Base-by-base conservation (phyloP, 2,329 filamentous ascomycete genomes). In the Dactylellina leptospora region DNA sequence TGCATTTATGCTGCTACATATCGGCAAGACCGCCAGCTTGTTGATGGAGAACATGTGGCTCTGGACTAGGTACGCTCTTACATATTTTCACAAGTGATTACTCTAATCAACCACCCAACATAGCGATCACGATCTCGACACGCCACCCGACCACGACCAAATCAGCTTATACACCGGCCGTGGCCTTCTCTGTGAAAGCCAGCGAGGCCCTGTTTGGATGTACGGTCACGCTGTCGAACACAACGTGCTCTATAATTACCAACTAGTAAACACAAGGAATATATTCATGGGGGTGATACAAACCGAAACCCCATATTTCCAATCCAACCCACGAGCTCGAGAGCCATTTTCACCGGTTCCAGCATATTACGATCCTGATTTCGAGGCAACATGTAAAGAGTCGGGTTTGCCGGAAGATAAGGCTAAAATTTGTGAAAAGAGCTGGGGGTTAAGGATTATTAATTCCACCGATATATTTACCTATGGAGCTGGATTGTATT, bases 281-380 rank as follows among this genome's bases (percentile, higher is more conserved):
- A 84, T 96, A 74, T 96, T 90, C 82, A 88, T 96, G 85, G 88
- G 86, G 9, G 82, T 91, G 54, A 91, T 96, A 77, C 93, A 97
- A 82, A 91, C 90, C 2, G 93, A 97, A 82, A 96, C 92, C 3
- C 90, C 92, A 23, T 82, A 86, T 74, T 84, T 84, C 76, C 82
- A 84, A 53, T 80, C 85, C 62, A 78, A 82, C 69, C 79, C 79
- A 36, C 70, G 76, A 13, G 80, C 81, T 2, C 81, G 81, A 3
- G 76, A 77, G 4, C 82, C 82, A 1, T 83, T 81, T 80, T 27
- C 70, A 5, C 74, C 69, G 3, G n/a, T 77, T 73, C 33, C 45
- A 40, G 28, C 66, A 60, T 61, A 78, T 73, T 53, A 61, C 27
- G 69, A 73, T 18, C 69, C 62, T 4, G 75, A 80, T 78, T 70